Conservation (phyloP, 2,329 filamentous ascomycete species). For the Aspergillus proliferans region DNA sequence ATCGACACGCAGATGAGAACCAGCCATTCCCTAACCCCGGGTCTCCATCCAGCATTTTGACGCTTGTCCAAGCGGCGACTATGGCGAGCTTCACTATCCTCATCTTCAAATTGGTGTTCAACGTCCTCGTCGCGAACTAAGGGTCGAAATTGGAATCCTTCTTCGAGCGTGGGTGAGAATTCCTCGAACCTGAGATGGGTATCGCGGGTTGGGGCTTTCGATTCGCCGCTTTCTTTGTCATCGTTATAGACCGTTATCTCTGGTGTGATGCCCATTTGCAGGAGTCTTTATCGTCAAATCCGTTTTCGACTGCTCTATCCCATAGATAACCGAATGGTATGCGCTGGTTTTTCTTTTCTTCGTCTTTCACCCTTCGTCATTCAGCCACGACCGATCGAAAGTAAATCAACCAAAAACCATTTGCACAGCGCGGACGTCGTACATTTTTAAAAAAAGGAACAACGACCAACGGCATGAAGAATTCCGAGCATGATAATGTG, state of each 20-base stretch:
- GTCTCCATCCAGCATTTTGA: slow-evolving; percentile 28
- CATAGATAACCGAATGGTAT: neutral
- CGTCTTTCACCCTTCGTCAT: neutral
- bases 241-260: neutral
- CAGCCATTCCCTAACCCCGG: slow-evolving; percentile 35
- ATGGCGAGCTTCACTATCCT: neutral
- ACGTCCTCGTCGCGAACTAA: neutral
- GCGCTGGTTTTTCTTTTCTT: neutral
- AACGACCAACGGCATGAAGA: neutral
- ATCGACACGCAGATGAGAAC: slow-evolving; percentile 39
- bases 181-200: neutral
- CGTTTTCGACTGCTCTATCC: neutral
- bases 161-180: neutral
- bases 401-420: neutral
- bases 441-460: neutral
- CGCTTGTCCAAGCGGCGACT: neutral
- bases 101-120: neutral
- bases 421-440: neutral
- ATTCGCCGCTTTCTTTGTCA: too few species aligned
- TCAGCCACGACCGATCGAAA: neutral
- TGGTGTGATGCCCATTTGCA: neutral
- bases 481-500: neutral
- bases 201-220: neutral
- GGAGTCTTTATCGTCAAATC: neutral
- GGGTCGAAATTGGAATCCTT: neutral